These are phyloP conservation scores for Dothideomycetes sp. DNA, from an alignment of 2,329 filamentous ascomycete genomes.

Conservation along the genomic window DNA sequence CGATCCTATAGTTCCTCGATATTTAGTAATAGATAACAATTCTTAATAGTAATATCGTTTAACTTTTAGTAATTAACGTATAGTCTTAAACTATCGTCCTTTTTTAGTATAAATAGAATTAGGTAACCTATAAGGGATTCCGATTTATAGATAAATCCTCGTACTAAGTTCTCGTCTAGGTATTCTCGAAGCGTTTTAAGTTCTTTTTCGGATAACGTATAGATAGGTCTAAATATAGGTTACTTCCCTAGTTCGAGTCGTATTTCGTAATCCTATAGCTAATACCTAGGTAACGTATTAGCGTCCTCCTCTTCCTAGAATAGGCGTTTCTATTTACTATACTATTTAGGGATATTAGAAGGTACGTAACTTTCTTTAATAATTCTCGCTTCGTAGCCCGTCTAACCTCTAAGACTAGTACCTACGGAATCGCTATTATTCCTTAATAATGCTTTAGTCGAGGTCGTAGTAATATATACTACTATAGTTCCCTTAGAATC, in stretches of 20 bases:
- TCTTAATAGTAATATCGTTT: slow-evolving; percentile 24
- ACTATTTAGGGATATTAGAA: slow-evolving; percentile 13
- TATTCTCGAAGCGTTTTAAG: background rate
- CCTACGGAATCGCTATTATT: background rate
- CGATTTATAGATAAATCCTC: background rate
- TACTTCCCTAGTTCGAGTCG: slow-evolving; percentile 4
- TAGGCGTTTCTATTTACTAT: slow-evolving; percentile 14
- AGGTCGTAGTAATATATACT: background rate
- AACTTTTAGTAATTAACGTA: slow-evolving; percentile 20
- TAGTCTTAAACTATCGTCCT: slow-evolving; percentile 6
- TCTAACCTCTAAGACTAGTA: background rate
- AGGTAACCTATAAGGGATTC: background rate
- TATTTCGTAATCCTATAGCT: slow-evolving; percentile 16
- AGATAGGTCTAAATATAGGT: background rate
- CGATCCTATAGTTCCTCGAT: slow-evolving; percentile 20
- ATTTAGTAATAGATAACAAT: slow-evolving; percentile 20
- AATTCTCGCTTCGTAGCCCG: slow-evolving; percentile 7
- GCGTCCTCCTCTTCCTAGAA: slow-evolving; percentile 16
- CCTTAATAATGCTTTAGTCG: background rate
- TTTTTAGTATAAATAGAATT: background rate
- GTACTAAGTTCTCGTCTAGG: background rate
- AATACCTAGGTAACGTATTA: slow-evolving; percentile 14
- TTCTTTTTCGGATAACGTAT: background rate
- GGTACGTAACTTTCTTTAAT: slow-evolving; percentile 2
- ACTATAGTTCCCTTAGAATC: slow-evolving; percentile 9